phyloP scores from a whole-genome alignment of 1,284 basidiomycete genomes.

The Leccinum pseudoinsigne region DNA sequence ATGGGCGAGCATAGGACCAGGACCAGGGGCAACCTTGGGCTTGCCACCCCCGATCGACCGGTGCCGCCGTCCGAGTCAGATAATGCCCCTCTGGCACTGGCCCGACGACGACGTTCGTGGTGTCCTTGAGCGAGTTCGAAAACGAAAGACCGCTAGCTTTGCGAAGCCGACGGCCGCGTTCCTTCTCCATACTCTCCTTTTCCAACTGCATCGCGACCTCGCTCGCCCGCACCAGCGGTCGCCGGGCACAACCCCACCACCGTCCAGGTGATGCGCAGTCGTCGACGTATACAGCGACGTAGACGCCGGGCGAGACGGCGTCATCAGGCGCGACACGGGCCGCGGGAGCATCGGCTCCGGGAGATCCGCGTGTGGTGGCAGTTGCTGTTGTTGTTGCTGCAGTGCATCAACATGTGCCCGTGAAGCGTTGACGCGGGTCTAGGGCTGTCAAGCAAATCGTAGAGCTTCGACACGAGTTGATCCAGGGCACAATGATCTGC shows the following conservation, averaged over 20 bases:
- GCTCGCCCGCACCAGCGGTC: slow-evolving; percentile 34
- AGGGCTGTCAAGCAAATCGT: slow-evolving; percentile 33
- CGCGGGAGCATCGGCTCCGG: slow-evolving; percentile 25
- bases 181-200: slow-evolving; percentile 29
- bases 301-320: slow-evolving; percentile 26
- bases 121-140: slow-evolving; percentile 29
- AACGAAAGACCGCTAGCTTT: slow-evolving; percentile 11
- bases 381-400: slow-evolving; percentile 5
- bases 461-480: slow-evolving; percentile 31
- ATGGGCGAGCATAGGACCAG: background rate
- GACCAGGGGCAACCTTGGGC: slow-evolving; percentile 9
- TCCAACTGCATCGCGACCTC: slow-evolving; percentile 37
- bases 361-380: slow-evolving; percentile 14
- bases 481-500: slow-evolving; percentile 9
- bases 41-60: too few species aligned
- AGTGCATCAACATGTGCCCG: slow-evolving; percentile 17
- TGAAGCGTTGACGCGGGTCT: slow-evolving; percentile 26
- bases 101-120: slow-evolving; percentile 26
- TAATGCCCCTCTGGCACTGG: slow-evolving; percentile 13
- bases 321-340: slow-evolving; percentile 21
- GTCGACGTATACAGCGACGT: slow-evolving; percentile 16
- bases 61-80: slow-evolving; percentile 3
- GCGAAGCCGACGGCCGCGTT: slow-evolving; percentile 25
- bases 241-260: slow-evolving; percentile 6
- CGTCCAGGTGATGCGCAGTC: slow-evolving; percentile 20